Conservation (phyloP, 352 stramenopile species). For the Pythium aristosporum region DNA sequence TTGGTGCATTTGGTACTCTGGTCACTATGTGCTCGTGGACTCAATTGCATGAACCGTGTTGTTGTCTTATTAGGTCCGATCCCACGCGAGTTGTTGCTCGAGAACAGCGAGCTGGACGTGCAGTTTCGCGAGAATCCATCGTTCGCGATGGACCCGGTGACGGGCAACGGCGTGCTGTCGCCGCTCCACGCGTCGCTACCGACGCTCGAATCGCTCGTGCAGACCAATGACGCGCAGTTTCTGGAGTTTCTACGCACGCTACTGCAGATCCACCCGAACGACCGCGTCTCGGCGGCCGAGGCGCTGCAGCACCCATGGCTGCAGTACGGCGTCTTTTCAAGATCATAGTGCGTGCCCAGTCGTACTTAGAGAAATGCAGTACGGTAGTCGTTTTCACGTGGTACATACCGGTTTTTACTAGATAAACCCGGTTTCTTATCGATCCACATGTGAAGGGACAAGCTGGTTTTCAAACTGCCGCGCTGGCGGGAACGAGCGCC, state of each 20-base stretch:
- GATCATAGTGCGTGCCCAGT: neutral
- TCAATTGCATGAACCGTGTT: neutral
- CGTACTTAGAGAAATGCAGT: conserved; percentile 29
- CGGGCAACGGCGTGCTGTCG: conserved; percentile 48
- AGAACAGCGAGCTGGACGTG: conserved; percentile 45
- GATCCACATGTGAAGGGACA: conserved; percentile 5
- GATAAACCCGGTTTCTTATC: conserved; percentile 4
- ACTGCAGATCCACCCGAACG: conserved; percentile 62
- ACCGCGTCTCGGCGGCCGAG: conserved; percentile 48
- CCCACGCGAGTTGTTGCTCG: conserved; percentile 52
- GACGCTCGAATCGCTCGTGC: conserved; percentile 53
- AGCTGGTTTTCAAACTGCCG: conserved; percentile 1
- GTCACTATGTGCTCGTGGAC: neutral
- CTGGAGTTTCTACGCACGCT: conserved; percentile 67
- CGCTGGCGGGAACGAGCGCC: neutral
- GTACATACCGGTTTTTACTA: neutral
- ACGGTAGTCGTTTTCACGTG: conserved; percentile 6
- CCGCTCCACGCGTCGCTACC: conserved; percentile 27
- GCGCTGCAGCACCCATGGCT: conserved; percentile 71
- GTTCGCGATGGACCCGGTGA: conserved; percentile 46
- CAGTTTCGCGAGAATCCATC: conserved; percentile 62
- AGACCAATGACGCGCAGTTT: conserved; percentile 58
- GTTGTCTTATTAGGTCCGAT: conserved; percentile 44
- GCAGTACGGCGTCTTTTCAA: conserved; percentile 57
- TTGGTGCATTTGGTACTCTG: neutral